phyloP scores from a whole-genome alignment of 768 basidiomycete genomes.

The Mycena pura region DNA sequence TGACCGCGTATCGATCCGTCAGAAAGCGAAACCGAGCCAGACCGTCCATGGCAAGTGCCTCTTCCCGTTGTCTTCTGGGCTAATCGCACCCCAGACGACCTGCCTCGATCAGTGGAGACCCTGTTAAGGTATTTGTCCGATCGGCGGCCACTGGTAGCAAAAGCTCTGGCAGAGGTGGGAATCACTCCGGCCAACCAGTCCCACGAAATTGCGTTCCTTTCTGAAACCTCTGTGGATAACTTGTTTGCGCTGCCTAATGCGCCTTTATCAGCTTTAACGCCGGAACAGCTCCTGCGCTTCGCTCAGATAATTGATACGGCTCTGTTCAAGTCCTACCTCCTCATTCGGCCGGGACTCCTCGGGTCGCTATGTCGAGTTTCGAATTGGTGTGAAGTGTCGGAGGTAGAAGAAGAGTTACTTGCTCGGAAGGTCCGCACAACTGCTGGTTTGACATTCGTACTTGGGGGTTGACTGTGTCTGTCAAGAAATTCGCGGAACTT shows the following conservation, averaged over 20 bases:
- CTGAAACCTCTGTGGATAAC: constrained; percentile 74
- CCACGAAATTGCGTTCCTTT: constrained; percentile 71
- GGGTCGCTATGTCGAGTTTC: constrained; percentile 88
- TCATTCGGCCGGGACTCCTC: constrained; percentile 79
- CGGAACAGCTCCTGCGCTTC: constrained; percentile 85
- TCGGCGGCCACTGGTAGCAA: constrained; percentile 83
- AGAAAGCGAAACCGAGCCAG: constrained; percentile 37
- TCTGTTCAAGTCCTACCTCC: constrained; percentile 90
- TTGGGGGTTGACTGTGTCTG: not conserved
- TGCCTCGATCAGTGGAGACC: constrained; percentile 81
- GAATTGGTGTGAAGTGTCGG: constrained; percentile 97
- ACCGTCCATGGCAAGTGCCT: constrained; percentile 39
- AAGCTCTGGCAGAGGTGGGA: constrained; percentile 72
- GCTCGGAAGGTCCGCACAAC: constrained; percentile 69
- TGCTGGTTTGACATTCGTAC: not conserved
- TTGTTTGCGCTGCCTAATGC: constrained; percentile 81
- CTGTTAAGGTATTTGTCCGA: constrained; percentile 89
- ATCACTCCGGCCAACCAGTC: constrained; percentile 74
- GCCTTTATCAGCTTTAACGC: constrained; percentile 72
- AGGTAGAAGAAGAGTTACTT: constrained; percentile 87
- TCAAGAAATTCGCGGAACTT: constrained; percentile 89
- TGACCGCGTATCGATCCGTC: constrained; percentile 59
- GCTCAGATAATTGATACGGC: constrained; percentile 97
- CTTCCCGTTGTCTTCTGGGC: not conserved
- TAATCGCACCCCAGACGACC: constrained; percentile 52